phyloP scores from a whole-genome alignment of 2,329 filamentous ascomycete genomes.

The Knufia fluminis region DNA sequence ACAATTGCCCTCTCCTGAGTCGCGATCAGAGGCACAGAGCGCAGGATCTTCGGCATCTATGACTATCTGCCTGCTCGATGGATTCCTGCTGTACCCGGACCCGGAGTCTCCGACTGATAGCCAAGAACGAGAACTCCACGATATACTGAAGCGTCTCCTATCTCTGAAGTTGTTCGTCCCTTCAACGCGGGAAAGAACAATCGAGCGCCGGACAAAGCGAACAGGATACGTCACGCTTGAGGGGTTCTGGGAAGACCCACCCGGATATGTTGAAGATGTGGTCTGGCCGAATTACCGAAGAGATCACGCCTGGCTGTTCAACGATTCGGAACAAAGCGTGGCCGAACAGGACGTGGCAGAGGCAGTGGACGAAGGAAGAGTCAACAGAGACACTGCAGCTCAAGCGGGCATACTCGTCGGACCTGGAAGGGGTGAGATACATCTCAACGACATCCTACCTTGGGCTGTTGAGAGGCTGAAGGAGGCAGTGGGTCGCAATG shows the following conservation, averaged over 20 bases:
- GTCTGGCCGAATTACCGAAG: conserved; percentile 93
- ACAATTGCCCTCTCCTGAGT: conserved; percentile 15
- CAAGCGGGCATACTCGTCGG: conserved; percentile 27
- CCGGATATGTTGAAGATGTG: conserved; percentile 84
- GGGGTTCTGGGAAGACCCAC: conserved; percentile 92
- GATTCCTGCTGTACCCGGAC: conserved; percentile 69
- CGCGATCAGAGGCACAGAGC: neutral
- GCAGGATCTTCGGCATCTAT: conserved; percentile 17
- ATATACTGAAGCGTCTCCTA: conserved; percentile 39
- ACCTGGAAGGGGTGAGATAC: conserved; percentile 41
- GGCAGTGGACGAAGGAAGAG: conserved; percentile 34
- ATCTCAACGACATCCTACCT: conserved; percentile 53
- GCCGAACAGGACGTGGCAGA: conserved; percentile 48
- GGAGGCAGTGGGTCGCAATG: conserved; percentile 23
- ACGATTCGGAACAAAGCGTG: conserved; percentile 36
- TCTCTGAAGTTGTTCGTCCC: conserved; percentile 72
- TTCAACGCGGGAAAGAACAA: conserved; percentile 48
- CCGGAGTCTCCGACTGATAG: conserved; percentile 9
- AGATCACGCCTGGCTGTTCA: conserved; percentile 73
- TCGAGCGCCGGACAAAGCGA: conserved; percentile 33
- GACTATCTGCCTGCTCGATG: conserved; percentile 68
- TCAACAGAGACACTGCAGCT: conserved; percentile 12
- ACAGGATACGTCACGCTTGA: conserved; percentile 46
- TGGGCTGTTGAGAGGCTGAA: conserved; percentile 62
- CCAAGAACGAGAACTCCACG: conserved; percentile 21